Conservation (phyloP, 495 filamentous ascomycete species). For the Neurospora sp. region DNA sequence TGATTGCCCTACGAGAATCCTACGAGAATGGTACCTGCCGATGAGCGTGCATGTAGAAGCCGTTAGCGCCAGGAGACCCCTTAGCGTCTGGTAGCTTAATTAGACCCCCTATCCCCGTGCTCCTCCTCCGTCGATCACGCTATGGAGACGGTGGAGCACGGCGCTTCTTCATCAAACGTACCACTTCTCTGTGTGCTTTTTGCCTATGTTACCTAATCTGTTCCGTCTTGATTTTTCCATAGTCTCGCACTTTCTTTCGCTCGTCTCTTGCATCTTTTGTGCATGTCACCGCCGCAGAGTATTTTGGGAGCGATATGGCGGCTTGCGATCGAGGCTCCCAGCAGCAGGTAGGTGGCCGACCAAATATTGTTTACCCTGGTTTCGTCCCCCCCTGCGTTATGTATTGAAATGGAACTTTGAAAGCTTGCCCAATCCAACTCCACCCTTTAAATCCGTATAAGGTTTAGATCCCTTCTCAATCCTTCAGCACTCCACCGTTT, state of each 20-base stretch:
- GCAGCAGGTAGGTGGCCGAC: neutral
- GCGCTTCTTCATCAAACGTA: slow-evolving; percentile 1
- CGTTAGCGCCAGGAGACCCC: neutral
- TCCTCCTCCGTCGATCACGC: neutral
- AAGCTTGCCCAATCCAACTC: neutral
- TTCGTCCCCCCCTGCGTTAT: neutral
- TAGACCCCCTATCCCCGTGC: neutral
- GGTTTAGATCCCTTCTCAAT: neutral
- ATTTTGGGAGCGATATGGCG: neutral
- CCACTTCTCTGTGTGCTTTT: neutral
- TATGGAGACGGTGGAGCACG: neutral
- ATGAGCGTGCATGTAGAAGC: neutral
- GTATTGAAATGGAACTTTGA: neutral
- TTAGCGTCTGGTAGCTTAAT: neutral
- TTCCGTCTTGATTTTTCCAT: neutral
- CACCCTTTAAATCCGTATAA: neutral
- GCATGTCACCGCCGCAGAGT: neutral
- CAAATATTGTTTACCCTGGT: neutral
- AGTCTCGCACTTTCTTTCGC: neutral
- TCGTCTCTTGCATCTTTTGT: neutral
- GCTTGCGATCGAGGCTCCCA: neutral
- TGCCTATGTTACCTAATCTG: neutral
- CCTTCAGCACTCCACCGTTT: neutral
- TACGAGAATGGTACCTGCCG: neutral
- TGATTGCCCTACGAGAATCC: neutral